Percentiles rank a stretch among this genome's conserved stretches.
These are phyloP conservation scores for Achaetomiella virescens DNA, from an alignment of 495 filamentous ascomycete genomes.

Conservation along the genomic window DNA sequence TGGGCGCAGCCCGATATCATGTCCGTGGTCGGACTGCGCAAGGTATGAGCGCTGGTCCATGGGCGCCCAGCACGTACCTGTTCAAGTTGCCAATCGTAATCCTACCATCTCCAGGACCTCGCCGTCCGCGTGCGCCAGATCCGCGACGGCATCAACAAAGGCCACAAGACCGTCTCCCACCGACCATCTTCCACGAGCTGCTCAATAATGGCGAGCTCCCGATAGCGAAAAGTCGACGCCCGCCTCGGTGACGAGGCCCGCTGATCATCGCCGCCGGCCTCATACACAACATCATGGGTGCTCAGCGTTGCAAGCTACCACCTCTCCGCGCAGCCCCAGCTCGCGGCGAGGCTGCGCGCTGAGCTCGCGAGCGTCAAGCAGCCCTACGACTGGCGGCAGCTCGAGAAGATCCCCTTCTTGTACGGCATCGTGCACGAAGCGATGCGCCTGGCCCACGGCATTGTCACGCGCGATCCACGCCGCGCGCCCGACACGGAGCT, in stretches of 20 bases:
- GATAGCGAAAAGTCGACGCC: slow-evolving; percentile 14
- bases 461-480: slow-evolving; percentile 35
- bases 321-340: slow-evolving; percentile 20
- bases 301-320: slow-evolving; percentile 26
- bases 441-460: slow-evolving; percentile 38
- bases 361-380: slow-evolving; percentile 23
- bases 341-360: slow-evolving; percentile 17
- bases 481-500: slow-evolving; percentile 38
- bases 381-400: slow-evolving; percentile 24
- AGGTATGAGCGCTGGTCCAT: too few relatives aligned
- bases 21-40: background rate
- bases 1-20: background rate
- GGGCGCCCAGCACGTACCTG: too few relatives aligned
- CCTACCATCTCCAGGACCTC: background rate
- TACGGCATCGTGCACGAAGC: slow-evolving; percentile 40
- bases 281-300: slow-evolving; percentile 24
- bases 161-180: slow-evolving; percentile 3
- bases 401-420: slow-evolving; percentile 46
- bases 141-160: slow-evolving; percentile 5
- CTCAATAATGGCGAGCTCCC: slow-evolving; percentile 23
- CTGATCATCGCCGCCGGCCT: slow-evolving; percentile 23
- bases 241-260: slow-evolving; percentile 30
- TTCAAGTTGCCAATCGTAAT: background rate
- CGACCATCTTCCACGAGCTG: slow-evolving; percentile 30
- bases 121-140: background rate